Percentiles rank a stretch among this genome's conserved stretches.
phyloP scores from a whole-genome alignment of 192 early-diverging fungal genomes.

The Cetraspora pellucida region DNA sequence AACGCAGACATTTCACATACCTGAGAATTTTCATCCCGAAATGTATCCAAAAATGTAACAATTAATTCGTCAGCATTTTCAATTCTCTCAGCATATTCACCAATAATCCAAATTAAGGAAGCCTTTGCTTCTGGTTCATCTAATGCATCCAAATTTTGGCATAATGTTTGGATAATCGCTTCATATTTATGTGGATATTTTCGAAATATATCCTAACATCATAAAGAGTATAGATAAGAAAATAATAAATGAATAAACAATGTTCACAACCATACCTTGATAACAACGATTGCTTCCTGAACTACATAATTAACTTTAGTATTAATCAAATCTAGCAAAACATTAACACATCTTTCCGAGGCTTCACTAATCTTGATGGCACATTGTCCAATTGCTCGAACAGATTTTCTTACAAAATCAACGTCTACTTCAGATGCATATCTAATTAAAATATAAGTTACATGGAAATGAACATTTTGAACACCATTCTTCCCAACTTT shows the following conservation, averaged over 20 bases:
- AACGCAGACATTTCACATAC: constrained; percentile 36
- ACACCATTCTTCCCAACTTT: too few relatives aligned
- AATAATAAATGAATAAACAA: not conserved
- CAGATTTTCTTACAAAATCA: constrained; percentile 89
- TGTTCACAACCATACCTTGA: constrained; percentile 61
- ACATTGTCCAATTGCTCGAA: constrained; percentile 89
- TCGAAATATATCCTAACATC: constrained; percentile 81
- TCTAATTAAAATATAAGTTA: constrained; percentile 42
- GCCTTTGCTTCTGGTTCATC: constrained; percentile 92
- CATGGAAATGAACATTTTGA: too few relatives aligned
- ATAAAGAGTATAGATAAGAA: not conserved
- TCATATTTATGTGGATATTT: constrained; percentile 91
- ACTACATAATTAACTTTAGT: constrained; percentile 89
- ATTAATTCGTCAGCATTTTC: constrained; percentile 82
- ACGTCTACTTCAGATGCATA: constrained; percentile 97
- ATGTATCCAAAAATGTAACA: constrained; percentile 76
- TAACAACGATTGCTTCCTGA: constrained; percentile 88
- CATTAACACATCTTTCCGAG: constrained; percentile 81
- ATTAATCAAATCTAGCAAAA: constrained; percentile 87
- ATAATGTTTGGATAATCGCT: constrained; percentile 81
- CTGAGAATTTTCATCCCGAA: constrained; percentile 81
- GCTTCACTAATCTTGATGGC: constrained; percentile 90
- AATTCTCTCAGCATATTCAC: constrained; percentile 92
- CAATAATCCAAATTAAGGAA: constrained; percentile 93
- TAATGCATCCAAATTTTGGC: constrained; percentile 86